Evolutionary conservation across 768 basidiomycete species (phyloP), one percentile per base, ranked within the genome.

Genomic region (Suillus bovinus): DNA sequence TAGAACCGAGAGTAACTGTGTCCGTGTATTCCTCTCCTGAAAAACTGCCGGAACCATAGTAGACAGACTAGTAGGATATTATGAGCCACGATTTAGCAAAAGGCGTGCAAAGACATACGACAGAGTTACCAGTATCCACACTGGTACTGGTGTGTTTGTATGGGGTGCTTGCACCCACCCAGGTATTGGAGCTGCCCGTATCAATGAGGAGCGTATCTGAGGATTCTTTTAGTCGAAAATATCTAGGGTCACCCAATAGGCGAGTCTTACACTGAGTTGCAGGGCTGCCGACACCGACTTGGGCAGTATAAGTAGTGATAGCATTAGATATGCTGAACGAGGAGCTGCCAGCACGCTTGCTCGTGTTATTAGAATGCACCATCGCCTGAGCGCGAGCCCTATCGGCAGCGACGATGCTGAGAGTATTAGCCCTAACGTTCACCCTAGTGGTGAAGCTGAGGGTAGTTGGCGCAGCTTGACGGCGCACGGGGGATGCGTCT

Each of bases 161-260:
- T 39, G 39, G n/a, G 0, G 59, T 59, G 1, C 27, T 60, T 17
- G 75, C 72, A 55, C 74, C 74, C 11, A 76, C 59, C 72, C 74
- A 76, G 1, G 75, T 76, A 22, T 69, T 70, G 3, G 72, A 64
- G 58, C 74, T 77, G 42, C 74, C 74, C 1, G 75, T 76, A 47
- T 76, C 74, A 13, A 76, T 57, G 13, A 75, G 36, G 17, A 76
- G 66, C 8, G 66, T 63, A 49, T 67, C 77, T 77, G 39, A 14
- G 17, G 4, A n/a, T 24, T 36, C 44, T 29, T 29, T 4, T 22
- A 55, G 14, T 60, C 44, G n/a, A 34, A 38, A 27, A 7, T 14
- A 27, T 24, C 11, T 13, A 2, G 13, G 44, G 8, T 20, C 27
- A 27, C 2, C 4, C 13, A n/a, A 38, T 22, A 8, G 9, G 9